These are phyloP conservation scores for Beta lomatogona DNA, from an alignment of 179 eudicot genomes.

Conservation along the genomic window DNA sequence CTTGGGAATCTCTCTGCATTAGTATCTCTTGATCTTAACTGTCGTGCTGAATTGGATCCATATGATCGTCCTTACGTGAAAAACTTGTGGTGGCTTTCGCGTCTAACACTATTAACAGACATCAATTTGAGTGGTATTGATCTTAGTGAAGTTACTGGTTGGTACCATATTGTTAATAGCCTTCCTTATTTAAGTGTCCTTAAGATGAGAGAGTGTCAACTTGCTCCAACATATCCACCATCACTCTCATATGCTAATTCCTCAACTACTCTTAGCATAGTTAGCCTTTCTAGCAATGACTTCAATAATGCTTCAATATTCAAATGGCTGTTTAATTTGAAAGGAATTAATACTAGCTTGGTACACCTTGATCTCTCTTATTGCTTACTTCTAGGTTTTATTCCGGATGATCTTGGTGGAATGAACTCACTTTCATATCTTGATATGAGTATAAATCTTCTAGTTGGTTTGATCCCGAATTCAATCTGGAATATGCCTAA, in stretches of 20 bases:
- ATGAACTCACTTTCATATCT: slow-evolving; percentile 23
- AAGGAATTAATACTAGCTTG: neutral
- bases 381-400: neutral
- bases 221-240: neutral
- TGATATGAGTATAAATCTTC: neutral
- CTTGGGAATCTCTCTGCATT: slow-evolving; percentile 32
- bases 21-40: slow-evolving; percentile 15
- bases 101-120: slow-evolving; percentile 19
- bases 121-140: slow-evolving; percentile 18
- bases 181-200: slow-evolving; percentile 17
- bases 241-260: slow-evolving; percentile 13
- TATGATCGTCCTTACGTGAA: neutral
- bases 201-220: slow-evolving; percentile 11
- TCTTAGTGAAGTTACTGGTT: slow-evolving; percentile 20
- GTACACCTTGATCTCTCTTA: slow-evolving; percentile 7
- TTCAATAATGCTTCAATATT: neutral
- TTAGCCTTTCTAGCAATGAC: slow-evolving; percentile 15
- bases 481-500: slow-evolving; percentile 1
- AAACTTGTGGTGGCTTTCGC: slow-evolving; percentile 34
- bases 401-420: slow-evolving; percentile 1
- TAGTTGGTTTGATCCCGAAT: slow-evolving; percentile 7
- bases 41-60: neutral
- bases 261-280: neutral
- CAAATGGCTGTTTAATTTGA: neutral
- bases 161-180: slow-evolving; percentile 14